Evolutionary conservation across 1,284 basidiomycete genomes (phyloP), one percentile per base, ranked within the genome.

Genomic region (Malassezia arunalokei): DNA sequence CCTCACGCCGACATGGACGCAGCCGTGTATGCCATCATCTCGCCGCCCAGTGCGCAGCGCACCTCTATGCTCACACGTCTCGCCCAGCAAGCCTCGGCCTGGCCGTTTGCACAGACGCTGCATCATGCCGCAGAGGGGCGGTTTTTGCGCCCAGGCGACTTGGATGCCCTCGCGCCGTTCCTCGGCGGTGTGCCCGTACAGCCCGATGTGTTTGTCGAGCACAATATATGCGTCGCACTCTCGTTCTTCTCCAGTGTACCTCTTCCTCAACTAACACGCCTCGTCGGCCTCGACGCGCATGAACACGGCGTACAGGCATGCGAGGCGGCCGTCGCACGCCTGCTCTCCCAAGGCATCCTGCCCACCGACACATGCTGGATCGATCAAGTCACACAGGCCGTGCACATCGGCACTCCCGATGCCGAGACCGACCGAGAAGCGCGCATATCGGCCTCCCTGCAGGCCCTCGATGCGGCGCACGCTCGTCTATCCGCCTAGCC

Each of bases 11-110:
- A 60, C 37, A 60, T 68, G 30, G 58, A 64, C 41, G 60, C 63
- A 15, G 57, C 52, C 8, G 65, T 64, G 17, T 92, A 90, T 65
- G 88, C 88, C 6, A 88, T 99, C 51, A 81, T 98, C n/a, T 90
- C 91, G 1, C 91, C 92, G 1, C 90, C 94, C 20, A 94, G 94
- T 0, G 91, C 92, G 3, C 88, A 89, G 71, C 84, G 94, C 37
- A 89, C 89, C 15, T 83, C 92, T 33, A 79, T 95, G 6, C 81
- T 99, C 45, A 87, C 89, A 6, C 33, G 15, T 3, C 11, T 35
- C 15, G 11, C 15, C 15, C 33, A 15, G 11, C 11, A 94, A 32
- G 83, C 87, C 0, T 66, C 78, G 11, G 81, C 85, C 17, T 80
- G 90, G 11, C 81, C 84, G 11, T 84, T 87, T 27, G 84, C 84